A percentile compares a stretch with the other conserved stretches of the same genome.
Conservation (phyloP, 2,329 filamentous ascomycete species). For the Trichoderma sp. region DNA sequence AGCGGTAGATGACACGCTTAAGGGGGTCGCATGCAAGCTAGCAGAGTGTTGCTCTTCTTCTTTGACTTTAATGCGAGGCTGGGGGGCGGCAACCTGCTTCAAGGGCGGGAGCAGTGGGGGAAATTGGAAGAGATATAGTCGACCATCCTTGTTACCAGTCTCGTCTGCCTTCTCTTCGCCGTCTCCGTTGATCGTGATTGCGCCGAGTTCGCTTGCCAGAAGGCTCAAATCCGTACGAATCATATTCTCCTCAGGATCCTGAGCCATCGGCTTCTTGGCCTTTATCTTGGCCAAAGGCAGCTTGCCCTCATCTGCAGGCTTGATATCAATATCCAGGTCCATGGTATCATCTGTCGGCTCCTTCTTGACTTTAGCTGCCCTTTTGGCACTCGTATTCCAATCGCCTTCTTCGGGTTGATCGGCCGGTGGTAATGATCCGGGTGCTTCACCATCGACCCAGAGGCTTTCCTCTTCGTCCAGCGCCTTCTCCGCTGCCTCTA, state of each 20-base stretch:
- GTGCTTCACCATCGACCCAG: conserved; percentile 41
- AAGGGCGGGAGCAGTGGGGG: conserved; percentile 60
- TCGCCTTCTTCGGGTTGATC: conserved; percentile 40
- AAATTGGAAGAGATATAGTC: conserved; percentile 64
- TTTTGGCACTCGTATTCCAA: conserved; percentile 43
- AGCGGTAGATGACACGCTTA: conserved; percentile 8
- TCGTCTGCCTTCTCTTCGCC: conserved; percentile 31
- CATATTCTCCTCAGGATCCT: conserved; percentile 41
- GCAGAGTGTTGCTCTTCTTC: conserved; percentile 40
- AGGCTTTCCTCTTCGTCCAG: conserved; percentile 44
- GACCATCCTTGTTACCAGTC: conserved; percentile 48
- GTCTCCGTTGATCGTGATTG: conserved; percentile 34
- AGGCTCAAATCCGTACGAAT: conserved; percentile 43
- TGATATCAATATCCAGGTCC: conserved; percentile 40
- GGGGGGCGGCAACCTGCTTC: conserved; percentile 31
- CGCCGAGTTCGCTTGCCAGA: conserved; percentile 44
- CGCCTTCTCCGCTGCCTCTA: conserved; percentile 53
- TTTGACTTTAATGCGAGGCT: conserved; percentile 38
- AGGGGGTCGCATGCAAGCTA: conserved; percentile 36
- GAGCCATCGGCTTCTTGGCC: conserved; percentile 30
- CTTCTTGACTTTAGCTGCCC: conserved; percentile 42
- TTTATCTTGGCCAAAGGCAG: conserved; percentile 27
- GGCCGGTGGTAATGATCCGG: conserved; percentile 27
- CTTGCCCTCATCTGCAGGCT: conserved; percentile 28
- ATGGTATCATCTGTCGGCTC: conserved; percentile 43